Base-by-base conservation (phyloP, 306 rosid genomes). In the Luffa acutangula region DNA sequence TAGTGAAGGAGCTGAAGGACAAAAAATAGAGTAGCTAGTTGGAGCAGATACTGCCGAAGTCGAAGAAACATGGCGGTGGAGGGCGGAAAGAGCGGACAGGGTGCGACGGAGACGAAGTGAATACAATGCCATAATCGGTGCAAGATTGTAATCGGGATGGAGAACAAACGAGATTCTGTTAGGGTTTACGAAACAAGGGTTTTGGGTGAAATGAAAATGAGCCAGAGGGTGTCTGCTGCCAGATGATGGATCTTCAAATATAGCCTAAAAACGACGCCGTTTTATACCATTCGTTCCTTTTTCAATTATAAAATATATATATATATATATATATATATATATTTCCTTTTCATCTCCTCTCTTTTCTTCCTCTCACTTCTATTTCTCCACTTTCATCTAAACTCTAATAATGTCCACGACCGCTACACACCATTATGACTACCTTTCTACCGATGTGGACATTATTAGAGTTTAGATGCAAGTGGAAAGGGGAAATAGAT, bases 101-200 rank as follows among this genome's bases (percentile, higher is more conserved):
- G 76, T 20, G 48, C 87, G 92, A 49, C 97, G 91, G 87, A 85
- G 88, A 76, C 86, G 90, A 21, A 87, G 89, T 1, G 86, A 79
- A 74, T 86, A 80, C 15, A 85, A 81, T 20, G 97, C 93, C 98
- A 93, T 90, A 48, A 81, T 76, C 3, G 83, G 66, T 72, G 80
- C 46, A 7, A 37, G 42, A 65, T 3, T 2, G 76, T 42, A n/a
- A 48, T n/a, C 67, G 52, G 36, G 25, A 34, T 4, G 60, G 52
- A 12, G 15, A 25, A 6, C 25, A 18, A 39, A 45, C 1, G 25
- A 82, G 86, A 48, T 46, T 18, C 0, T 1, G 62, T 66, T 89
- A 85, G 80, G 82, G 79, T 72, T 82, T 85, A 64, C 66, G 64
- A 8, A 83, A 76, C 78, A 7, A 41, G 73, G 73, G 43, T 66